Conservation (phyloP, 352 stramenopile species). For the Phytophthora hybrid region DNA sequence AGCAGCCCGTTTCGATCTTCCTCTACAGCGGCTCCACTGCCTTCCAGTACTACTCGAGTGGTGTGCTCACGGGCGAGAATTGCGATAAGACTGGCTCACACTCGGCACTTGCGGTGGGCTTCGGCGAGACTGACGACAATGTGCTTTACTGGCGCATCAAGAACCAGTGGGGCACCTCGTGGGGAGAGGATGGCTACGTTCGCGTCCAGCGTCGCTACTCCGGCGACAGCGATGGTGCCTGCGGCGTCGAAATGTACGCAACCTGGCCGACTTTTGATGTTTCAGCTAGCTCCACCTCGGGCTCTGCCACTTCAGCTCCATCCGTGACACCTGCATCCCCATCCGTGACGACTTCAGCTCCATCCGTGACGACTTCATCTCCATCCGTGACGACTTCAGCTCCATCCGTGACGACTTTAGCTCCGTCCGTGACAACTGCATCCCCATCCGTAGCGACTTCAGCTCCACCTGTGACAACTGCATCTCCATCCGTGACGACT, state of each 20-base stretch:
- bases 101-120: constrained; percentile 71
- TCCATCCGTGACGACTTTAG: constrained; percentile 14
- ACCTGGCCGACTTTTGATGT: constrained; percentile 63
- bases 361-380: constrained; percentile 15
- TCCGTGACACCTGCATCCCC: constrained; percentile 10
- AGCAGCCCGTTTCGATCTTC: constrained; percentile 64
- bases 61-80: constrained; percentile 65
- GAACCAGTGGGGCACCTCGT: constrained; percentile 77
- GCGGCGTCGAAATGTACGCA: constrained; percentile 63
- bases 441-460: constrained; percentile 12
- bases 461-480: constrained; percentile 13
- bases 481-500: constrained; percentile 11
- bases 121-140: constrained; percentile 55
- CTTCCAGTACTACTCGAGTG: constrained; percentile 73
- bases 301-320: constrained; percentile 13
- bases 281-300: constrained; percentile 10
- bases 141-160: constrained; percentile 71
- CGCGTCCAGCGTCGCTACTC: constrained; percentile 65
- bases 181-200: constrained; percentile 77
- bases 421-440: constrained; percentile 6
- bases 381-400: constrained; percentile 17
- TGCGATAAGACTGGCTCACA: constrained; percentile 66
- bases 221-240: constrained; percentile 58
- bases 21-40: constrained; percentile 66
- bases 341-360: constrained; percentile 11